Evolutionary conservation across 2,329 filamentous ascomycete species (phyloP).

Genomic region (Phialophora macrospora): DNA sequence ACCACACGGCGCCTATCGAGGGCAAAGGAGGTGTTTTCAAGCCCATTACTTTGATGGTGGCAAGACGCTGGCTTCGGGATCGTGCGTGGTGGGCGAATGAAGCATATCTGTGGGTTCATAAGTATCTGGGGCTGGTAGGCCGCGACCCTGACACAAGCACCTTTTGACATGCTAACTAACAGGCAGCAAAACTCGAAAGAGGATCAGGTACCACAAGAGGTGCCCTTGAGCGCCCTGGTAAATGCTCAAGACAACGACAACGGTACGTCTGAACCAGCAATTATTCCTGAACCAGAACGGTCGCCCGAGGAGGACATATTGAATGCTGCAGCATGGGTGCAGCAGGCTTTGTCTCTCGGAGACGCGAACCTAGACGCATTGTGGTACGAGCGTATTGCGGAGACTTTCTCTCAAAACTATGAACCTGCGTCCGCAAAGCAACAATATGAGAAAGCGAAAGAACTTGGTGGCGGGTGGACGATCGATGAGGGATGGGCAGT

Average conservation of each 20-base stretch:
- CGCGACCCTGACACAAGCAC: not conserved
- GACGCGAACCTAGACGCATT: constrained; percentile 5
- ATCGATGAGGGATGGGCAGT: constrained; percentile 4
- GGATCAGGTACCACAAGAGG: not conserved
- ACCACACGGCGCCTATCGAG: not conserved
- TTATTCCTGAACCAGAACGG: not conserved
- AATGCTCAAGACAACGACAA: not conserved
- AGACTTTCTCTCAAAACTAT: not conserved
- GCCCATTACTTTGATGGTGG: constrained; percentile 9
- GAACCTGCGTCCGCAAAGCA: constrained; percentile 3
- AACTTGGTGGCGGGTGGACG: constrained; percentile 1
- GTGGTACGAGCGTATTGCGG: constrained; percentile 7
- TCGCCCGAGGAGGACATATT: not conserved
- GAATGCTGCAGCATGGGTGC: not conserved
- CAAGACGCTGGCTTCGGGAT: constrained; percentile 9
- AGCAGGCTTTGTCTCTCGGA: not conserved
- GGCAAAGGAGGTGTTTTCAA: constrained; percentile 6
- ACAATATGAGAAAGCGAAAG: constrained; percentile 8
- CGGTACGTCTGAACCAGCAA: not conserved
- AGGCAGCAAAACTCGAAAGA: not conserved
- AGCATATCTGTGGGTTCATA: not conserved
- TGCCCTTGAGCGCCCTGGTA: not conserved
- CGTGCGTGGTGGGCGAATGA: constrained; percentile 1
- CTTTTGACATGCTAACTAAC: not conserved
- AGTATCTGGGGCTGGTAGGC: not conserved